These are phyloP conservation scores for Nyssa sinensis DNA, from an alignment of 148 eudicot genomes.

Conservation along the genomic window DNA sequence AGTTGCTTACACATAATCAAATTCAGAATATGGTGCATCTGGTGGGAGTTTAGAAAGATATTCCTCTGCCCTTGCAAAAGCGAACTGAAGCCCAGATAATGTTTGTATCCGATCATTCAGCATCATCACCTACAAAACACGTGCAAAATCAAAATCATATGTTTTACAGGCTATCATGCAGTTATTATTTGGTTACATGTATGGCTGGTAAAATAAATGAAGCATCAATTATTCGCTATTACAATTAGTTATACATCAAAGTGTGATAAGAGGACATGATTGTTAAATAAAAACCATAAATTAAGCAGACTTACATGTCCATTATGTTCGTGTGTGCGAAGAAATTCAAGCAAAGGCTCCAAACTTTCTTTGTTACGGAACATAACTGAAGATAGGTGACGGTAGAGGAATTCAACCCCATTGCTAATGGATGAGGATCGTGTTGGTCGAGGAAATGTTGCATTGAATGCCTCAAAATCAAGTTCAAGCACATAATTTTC, in stretches of 20 bases:
- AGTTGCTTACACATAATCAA: slow-evolving; percentile 31
- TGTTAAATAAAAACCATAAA: not conserved
- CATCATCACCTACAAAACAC: slow-evolving; percentile 35
- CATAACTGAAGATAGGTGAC: slow-evolving; percentile 43
- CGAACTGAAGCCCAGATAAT: slow-evolving; percentile 32
- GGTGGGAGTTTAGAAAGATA: slow-evolving; percentile 29
- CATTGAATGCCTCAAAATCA: slow-evolving; percentile 42
- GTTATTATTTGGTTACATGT: no score
- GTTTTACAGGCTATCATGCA: no score
- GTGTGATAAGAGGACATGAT: no score
- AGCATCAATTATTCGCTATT: no score
- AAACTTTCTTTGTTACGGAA: slow-evolving; percentile 34
- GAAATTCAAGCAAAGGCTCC: slow-evolving; percentile 42
- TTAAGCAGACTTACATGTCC: slow-evolving; percentile 27
- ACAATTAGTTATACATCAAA: no score
- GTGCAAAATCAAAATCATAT: not conserved
- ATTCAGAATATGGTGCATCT: slow-evolving; percentile 30
- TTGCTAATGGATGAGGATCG: slow-evolving; percentile 34
- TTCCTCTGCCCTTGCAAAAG: slow-evolving; percentile 37
- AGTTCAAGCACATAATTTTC: slow-evolving; percentile 23
- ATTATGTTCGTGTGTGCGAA: slow-evolving; percentile 30
- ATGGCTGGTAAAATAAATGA: no score
- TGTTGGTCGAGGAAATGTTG: slow-evolving; percentile 32
- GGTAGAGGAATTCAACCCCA: slow-evolving; percentile 41
- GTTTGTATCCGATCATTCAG: slow-evolving; percentile 39